Conservation (phyloP, 164 flowering plant species). For the Vitis vinifera region DNA sequence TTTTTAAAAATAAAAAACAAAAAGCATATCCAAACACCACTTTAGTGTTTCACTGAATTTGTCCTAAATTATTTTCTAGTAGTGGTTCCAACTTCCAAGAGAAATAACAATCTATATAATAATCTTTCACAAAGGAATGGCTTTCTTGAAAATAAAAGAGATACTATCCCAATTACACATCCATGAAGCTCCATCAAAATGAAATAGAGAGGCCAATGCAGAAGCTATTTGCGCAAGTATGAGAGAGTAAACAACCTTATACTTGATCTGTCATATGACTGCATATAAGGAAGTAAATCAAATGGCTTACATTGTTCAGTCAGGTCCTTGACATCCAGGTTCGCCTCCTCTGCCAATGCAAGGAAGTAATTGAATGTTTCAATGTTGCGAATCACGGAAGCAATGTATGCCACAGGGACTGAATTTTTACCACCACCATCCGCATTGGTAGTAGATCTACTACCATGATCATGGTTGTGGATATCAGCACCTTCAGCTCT, state of each 20-base stretch:
- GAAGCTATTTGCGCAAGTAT: conserved; percentile 10
- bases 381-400: conserved; percentile 75
- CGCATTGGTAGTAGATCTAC: not conserved
- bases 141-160: too few relatives aligned
- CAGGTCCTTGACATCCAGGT: conserved; percentile 54
- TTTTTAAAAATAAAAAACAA: too few relatives aligned
- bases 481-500: not conserved
- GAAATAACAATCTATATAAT: too few relatives aligned
- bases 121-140: too few relatives aligned
- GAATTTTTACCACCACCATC: conserved; percentile 6
- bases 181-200: not conserved
- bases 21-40: too few relatives aligned
- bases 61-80: too few relatives aligned
- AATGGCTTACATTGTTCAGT: conserved; percentile 45
- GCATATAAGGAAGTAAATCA: conserved; percentile 75
- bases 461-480: not conserved
- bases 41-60: too few relatives aligned
- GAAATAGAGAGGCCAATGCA: not conserved
- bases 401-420: conserved; percentile 64
- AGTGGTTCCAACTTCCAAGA: too few relatives aligned
- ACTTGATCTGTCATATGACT: conserved; percentile 54
- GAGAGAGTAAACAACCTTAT: conserved; percentile 44
- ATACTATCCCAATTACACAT: too few relatives aligned
- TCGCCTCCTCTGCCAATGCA: conserved; percentile 44
- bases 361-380: conserved; percentile 74